Base-by-base conservation (phyloP, 495 filamentous ascomycete species). In the Melanomma pulvis-pyrius region DNA sequence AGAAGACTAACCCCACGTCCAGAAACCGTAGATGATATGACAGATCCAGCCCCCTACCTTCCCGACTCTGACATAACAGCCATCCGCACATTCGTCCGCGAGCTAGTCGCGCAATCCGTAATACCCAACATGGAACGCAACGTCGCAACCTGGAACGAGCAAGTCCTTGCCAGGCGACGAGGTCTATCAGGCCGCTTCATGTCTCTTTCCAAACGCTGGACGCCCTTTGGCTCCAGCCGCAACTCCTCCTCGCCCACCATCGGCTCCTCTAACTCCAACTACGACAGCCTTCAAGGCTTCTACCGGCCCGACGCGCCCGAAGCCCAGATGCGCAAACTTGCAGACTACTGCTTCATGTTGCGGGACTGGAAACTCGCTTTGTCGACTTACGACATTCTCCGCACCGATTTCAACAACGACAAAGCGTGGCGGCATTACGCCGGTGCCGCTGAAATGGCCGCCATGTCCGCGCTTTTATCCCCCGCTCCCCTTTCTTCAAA, bases 381-480 rank as follows among this genome's bases (percentile, higher is more conserved):
- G 68, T 90, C 86, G 9, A 93, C 89, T 0, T 98, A 97, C 75
- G 94, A 98, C 21, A 82, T 98, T 17, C 81, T 98, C 2, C 84
- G 91, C 32, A 82, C 87, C 8, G 94, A 98, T 72, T 98, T 92
- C 72, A 87, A 85, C 61, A 93, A 93, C 73, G 93, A 98, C 74
- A 97, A 97, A 76, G 94, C 94, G 0, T 98, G 96, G 94, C 89
- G 83, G 70, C 92, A 97, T 68, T 92, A 97, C 74, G 94, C 96
- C 0, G 92, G 90, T 0, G 89, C 90, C 15, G 89, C 92, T 75
- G 94, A 98, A 78, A 97, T 98, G 92, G 85, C 88, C 4, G 94
- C 91, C 13, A 81, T 97, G 2, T 90, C 87, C 65, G 84, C 88
- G 34, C 84, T 98, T 34, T 78, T 98, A 25, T 87, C 86, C 70